Base-by-base conservation (phyloP, 768 basidiomycete species). In the Collybiopsis confluens region DNA sequence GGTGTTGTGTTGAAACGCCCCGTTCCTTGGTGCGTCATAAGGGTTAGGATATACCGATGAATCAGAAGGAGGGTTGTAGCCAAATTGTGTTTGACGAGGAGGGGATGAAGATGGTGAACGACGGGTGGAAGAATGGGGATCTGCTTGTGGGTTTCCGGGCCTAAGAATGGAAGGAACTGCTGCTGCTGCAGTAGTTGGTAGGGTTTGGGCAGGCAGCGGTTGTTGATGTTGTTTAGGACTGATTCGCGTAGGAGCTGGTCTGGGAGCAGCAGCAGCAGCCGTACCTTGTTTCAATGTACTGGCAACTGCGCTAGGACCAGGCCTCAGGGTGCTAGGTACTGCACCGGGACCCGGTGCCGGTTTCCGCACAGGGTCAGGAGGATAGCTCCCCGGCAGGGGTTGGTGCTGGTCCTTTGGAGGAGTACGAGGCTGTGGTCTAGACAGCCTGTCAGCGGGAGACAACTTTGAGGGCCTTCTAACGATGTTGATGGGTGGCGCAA, bases 401-500 rank as follows among this genome's bases (percentile, higher is more conserved):
- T 24, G 20, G 4, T 24, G 16, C 16, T 23, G n/a, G 13, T 38
- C 41, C 27, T 21, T 51, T 52, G 9, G 57, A 20, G 53, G 56
- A 59, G 43, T 57, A 36, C n/a, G 63, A 57, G 45, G 53, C 45
- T 23, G 57, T 54, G 38, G 56, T 45, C 38, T 54, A 54, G 48
- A 67, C 37, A 85, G 66, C 38, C 82, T 71, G 48, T 84, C 82
- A 3, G 75, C 68, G 18, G 78, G 74, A 1, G 64, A 64, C 10
- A 83, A 61, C 58, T 83, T 85, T 21, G 83, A 80, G 42, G 81
- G 76, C 23, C 79, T 73, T 52, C 80, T 73, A 24, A 63, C 65
- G 37, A 82, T 60, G 58, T 53, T 71, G 37, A 58, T 65, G 56
- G 55, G 59, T 45, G 16, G 66, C 61, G 24, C 56, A 52, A 55